Conservation (phyloP, 2,329 filamentous ascomycete species). For the Ophidiomyces ophidiicola region DNA sequence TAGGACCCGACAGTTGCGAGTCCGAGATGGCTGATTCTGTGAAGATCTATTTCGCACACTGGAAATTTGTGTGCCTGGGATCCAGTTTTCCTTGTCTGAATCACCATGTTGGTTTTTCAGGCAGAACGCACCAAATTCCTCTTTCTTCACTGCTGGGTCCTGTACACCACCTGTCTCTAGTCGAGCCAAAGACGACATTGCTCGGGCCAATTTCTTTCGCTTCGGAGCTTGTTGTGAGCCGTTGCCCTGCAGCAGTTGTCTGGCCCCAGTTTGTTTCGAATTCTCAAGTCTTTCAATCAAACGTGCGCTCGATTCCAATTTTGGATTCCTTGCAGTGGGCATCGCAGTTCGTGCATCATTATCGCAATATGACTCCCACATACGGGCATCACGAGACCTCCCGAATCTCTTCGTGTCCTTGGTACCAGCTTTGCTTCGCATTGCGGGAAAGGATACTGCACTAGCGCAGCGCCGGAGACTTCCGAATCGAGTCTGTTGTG, state of each 20-base stretch:
- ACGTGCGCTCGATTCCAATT: slow-evolving; percentile 42
- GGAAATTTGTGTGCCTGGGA: slow-evolving; percentile 37
- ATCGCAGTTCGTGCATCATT: slow-evolving; percentile 66
- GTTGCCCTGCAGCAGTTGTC: no score
- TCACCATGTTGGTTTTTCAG: slow-evolving; percentile 44
- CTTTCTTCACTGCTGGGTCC: background rate
- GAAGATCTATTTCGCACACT: slow-evolving; percentile 28
- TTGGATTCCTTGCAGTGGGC: slow-evolving; percentile 58
- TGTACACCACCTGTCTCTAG: slow-evolving; percentile 38
- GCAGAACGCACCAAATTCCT: background rate
- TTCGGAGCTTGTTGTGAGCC: slow-evolving; percentile 41
- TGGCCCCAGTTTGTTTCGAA: no score
- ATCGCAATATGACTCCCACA: slow-evolving; percentile 86
- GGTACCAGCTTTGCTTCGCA: slow-evolving; percentile 35
- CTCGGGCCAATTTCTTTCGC: slow-evolving; percentile 50
- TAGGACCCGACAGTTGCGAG: slow-evolving; percentile 6
- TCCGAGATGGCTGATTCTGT: slow-evolving; percentile 12
- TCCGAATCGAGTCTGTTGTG: slow-evolving; percentile 38
- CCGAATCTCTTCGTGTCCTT: slow-evolving; percentile 43
- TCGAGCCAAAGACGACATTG: slow-evolving; percentile 50
- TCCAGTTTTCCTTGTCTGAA: slow-evolving; percentile 93
- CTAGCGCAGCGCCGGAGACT: slow-evolving; percentile 60
- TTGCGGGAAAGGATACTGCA: slow-evolving; percentile 47
- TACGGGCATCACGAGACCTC: slow-evolving; percentile 72
- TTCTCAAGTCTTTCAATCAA: no score